Evolutionary conservation across 371 early-diverging fungal genomes (phyloP), one percentile per base, ranked within the genome.

Genomic region (Apophysomyces elegans): DNA sequence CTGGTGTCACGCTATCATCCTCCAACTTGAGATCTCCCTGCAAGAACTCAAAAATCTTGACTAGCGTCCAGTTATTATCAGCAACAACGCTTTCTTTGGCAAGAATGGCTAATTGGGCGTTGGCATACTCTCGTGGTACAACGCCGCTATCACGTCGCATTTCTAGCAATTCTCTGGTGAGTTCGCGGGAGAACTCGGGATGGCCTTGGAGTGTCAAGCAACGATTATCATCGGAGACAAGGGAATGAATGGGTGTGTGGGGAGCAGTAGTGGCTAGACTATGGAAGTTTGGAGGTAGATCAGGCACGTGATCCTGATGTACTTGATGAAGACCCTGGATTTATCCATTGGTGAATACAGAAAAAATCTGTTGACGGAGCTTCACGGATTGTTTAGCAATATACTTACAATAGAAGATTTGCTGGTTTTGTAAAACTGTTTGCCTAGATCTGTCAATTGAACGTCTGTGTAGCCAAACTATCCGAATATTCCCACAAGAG

Each of bases 201-300:
- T 94, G 95, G 2, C 87, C 90, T 70, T 94, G 95, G n/a, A 92
- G 67, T 0, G 91, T 87, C n/a, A 92, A 72, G 39, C 88, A 82
- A 39, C 77, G 80, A 35, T 76, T 54, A 26, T 85, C 85, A 16
- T 87, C 74, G 6, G 85, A 79, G 47, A 90, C 71, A 60, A 78
- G 86, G 67, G 56, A 72, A 61, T 67, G 88, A 58, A 71, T 74
- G 63, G 61, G 77, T 21, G 74, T 79, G 63, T 65, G 88, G 58
- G 65, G 76, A 14, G 44, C 78, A 9, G 84, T 83, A n/a, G 68
- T 76, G 0, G 78, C 84, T 16, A 88, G 61, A 12, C 72, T 73
- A 21, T 73, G 62, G 65, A 89, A 91, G 0, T 77, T 81, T 0
- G 77, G 59, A 2, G 90, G 92, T 3, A 87, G 45, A 4, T 58